A percentile compares a stretch with the other conserved stretches of the same genome.
Conservation (phyloP, 768 basidiomycete genomes). For the Phanerochaete carnosa region DNA sequence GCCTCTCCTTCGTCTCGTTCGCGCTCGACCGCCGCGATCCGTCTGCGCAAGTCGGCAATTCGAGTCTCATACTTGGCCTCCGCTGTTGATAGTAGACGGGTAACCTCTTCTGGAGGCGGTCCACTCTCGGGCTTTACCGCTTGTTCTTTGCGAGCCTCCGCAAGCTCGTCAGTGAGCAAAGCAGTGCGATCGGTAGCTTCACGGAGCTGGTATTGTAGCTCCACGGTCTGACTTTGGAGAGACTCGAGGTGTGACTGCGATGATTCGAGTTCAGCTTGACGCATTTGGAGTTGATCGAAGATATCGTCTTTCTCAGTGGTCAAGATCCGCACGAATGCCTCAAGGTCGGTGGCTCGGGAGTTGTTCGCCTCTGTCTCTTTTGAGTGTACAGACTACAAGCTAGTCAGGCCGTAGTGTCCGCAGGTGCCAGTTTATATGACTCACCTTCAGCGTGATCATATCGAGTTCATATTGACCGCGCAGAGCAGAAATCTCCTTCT, state of each 20-base stretch:
- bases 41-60: slow-evolving; percentile 66
- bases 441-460: slow-evolving; percentile 68
- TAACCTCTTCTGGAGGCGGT: slow-evolving; percentile 59
- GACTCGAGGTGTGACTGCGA: slow-evolving; percentile 72
- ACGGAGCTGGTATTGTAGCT: slow-evolving; percentile 82
- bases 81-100: slow-evolving; percentile 68
- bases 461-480: slow-evolving; percentile 79
- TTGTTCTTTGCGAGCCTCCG: slow-evolving; percentile 60
- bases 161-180: slow-evolving; percentile 68
- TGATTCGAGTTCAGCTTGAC: slow-evolving; percentile 89
- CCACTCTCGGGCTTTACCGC: slow-evolving; percentile 41
- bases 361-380: slow-evolving; percentile 63
- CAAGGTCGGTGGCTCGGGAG: slow-evolving; percentile 64
- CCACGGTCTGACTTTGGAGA: slow-evolving; percentile 74
- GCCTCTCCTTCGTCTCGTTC: slow-evolving; percentile 87
- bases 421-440: slow-evolving; percentile 4
- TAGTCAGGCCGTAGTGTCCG: neutral
- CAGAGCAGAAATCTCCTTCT: slow-evolving; percentile 66
- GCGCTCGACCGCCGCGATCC: slow-evolving; percentile 63
- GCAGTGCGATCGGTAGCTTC: slow-evolving; percentile 73
- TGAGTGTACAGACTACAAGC: slow-evolving; percentile 55
- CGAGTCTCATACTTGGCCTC: slow-evolving; percentile 77
- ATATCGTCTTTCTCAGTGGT: slow-evolving; percentile 72
- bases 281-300: slow-evolving; percentile 84
- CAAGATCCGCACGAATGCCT: slow-evolving; percentile 65